Conservation (phyloP, 352 stramenopile genomes). For the Aphanomyces euteiches region DNA sequence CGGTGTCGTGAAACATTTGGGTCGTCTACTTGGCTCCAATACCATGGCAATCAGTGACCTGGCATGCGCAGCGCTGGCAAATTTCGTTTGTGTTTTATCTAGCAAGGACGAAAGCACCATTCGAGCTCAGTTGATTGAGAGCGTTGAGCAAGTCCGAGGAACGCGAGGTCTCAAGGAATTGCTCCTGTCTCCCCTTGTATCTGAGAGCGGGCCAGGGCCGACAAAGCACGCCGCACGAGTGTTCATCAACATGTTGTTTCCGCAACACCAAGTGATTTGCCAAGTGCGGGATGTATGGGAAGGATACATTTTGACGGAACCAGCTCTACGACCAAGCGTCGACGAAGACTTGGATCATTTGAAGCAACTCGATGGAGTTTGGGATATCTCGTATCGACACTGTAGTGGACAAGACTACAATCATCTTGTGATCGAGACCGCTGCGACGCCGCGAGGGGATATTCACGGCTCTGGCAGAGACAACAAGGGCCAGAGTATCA, state of each 20-base stretch:
- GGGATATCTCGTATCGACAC: constrained; percentile 19
- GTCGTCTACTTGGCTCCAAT: constrained; percentile 14
- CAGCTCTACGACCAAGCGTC: not conserved
- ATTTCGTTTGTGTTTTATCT: constrained; percentile 14
- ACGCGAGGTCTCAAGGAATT: constrained; percentile 8
- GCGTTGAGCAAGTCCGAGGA: not conserved
- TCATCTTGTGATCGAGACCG: not conserved
- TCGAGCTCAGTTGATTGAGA: not conserved
- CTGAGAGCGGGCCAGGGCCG: constrained; percentile 12
- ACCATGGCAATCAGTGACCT: constrained; percentile 24
- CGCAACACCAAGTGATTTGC: not conserved
- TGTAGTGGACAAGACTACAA: constrained; percentile 2
- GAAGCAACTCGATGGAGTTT: not conserved
- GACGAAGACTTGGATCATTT: not conserved
- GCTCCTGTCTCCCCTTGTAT: constrained; percentile 11
- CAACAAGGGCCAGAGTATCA: not conserved
- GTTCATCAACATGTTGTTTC: constrained; percentile 21
- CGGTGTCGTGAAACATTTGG: constrained; percentile 10
- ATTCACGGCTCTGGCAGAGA: not conserved
- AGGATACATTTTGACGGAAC: constrained; percentile 21
- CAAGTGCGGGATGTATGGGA: constrained; percentile 10
- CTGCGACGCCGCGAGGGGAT: not conserved
- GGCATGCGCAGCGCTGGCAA: constrained; percentile 11
- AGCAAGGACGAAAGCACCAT: not conserved
- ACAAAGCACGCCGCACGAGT: constrained; percentile 17